Evolutionary conservation across 2,329 filamentous ascomycete genomes (phyloP).

Genomic region (Calonectria hawksworthii): DNA sequence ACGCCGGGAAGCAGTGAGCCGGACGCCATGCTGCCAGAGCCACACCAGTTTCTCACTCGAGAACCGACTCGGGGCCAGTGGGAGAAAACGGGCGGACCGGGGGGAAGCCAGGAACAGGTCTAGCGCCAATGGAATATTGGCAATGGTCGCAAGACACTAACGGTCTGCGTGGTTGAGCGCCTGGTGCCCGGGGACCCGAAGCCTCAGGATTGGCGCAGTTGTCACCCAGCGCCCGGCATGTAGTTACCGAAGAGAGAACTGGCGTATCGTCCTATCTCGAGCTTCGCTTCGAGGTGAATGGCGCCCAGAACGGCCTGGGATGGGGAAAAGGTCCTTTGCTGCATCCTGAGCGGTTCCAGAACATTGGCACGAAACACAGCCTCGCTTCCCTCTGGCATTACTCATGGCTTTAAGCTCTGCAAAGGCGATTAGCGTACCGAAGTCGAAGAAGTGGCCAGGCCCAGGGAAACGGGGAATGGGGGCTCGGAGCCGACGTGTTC

Average conservation of each 20-base stretch:
- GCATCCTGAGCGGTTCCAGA: background rate
- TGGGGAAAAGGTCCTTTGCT: background rate
- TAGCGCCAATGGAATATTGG: constrained; percentile 39
- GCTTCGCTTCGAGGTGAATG: background rate
- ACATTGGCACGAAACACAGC: background rate
- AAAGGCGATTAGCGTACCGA: background rate
- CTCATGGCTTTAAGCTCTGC: background rate
- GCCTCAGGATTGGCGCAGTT: background rate
- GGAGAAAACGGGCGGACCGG: constrained; percentile 17
- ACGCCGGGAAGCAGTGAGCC: constrained; percentile 13
- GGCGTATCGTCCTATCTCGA: background rate
- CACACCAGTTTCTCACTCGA: constrained; percentile 38
- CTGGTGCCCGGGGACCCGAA: constrained; percentile 25
- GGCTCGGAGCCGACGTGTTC: background rate
- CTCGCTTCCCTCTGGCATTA: background rate
- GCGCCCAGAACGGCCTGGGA: background rate
- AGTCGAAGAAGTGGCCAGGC: background rate
- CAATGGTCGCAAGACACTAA: constrained; percentile 31
- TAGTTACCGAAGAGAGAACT: background rate
- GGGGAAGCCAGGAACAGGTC: constrained; percentile 50
- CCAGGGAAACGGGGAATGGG: background rate
- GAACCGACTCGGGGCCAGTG: constrained; percentile 19
- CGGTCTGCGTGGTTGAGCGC: constrained; percentile 24
- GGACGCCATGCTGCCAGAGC: constrained; percentile 17
- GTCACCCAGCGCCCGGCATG: background rate